phyloP scores from a whole-genome alignment of 2,329 filamentous ascomycete genomes.

The Colletotrichum sp. region DNA sequence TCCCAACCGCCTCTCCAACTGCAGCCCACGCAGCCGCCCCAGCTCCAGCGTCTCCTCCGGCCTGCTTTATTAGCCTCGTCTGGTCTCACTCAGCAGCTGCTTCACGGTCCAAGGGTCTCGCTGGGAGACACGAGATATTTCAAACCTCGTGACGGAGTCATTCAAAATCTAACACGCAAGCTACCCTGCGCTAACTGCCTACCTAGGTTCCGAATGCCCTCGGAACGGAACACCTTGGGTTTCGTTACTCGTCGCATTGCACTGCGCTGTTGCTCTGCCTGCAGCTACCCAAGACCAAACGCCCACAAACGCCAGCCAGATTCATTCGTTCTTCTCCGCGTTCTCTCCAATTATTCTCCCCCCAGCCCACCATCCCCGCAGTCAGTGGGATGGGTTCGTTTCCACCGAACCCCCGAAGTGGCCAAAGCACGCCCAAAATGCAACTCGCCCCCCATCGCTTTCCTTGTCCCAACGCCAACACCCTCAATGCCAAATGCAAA shows the following conservation, averaged over 20 bases:
- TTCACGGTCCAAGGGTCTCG: not conserved
- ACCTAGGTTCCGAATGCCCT: not conserved
- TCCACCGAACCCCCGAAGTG: constrained; percentile 5
- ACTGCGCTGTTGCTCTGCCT: not conserved
- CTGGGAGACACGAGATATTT: not conserved
- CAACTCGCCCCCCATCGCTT: not conserved
- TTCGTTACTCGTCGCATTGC: not conserved
- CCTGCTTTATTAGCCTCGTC: not conserved
- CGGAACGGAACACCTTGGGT: not conserved
- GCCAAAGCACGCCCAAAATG: not conserved
- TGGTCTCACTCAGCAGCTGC: not conserved
- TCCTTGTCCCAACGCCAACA: not conserved
- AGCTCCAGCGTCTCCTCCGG: not conserved
- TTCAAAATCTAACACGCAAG: not conserved
- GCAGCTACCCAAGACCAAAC: not conserved
- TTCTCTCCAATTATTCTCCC: not conserved
- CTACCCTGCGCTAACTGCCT: not conserved
- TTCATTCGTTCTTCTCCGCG: not conserved
- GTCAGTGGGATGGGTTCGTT: not conserved
- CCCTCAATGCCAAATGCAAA: not conserved
- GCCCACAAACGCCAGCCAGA: constrained; percentile 1
- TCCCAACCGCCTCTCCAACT: not conserved
- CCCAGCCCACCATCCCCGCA: not conserved
- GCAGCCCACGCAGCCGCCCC: not conserved
- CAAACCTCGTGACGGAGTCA: not conserved